These are phyloP conservation scores for Eruca vesicaria DNA, from an alignment of 441 rosid species.

Conservation along the genomic window DNA sequence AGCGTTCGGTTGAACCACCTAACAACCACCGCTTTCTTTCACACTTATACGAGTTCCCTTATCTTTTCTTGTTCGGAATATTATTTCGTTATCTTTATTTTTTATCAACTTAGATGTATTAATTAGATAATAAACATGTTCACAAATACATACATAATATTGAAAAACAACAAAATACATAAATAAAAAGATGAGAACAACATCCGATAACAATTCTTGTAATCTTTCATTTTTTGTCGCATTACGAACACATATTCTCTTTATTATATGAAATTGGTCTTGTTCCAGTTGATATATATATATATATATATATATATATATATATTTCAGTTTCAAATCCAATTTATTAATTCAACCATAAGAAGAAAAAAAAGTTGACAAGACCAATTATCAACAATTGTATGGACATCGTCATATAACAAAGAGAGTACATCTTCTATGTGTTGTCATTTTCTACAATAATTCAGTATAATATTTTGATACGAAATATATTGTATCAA, in stretches of 20 bases:
- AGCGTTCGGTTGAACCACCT: conserved; percentile 97
- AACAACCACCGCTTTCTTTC: conserved; percentile 80
- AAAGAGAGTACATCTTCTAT: background rate
- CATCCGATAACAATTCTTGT: background rate
- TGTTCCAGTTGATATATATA: background rate
- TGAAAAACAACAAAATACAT: background rate
- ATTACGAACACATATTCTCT: background rate
- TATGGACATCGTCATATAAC: background rate
- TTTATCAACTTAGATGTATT: background rate
- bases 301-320: too few relatives aligned
- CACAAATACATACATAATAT: background rate
- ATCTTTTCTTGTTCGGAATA: background rate
- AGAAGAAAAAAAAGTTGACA: too few relatives aligned
- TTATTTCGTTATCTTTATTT: too few relatives aligned
- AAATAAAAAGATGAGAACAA: background rate
- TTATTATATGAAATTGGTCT: background rate
- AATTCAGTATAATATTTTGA: background rate
- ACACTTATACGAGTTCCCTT: conserved; percentile 35
- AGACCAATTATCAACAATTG: background rate
- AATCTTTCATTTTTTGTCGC: background rate
- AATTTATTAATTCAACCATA: too few relatives aligned
- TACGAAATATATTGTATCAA: background rate
- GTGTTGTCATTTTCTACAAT: background rate
- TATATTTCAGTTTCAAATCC: background rate
- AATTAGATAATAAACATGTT: background rate